Percentiles rank a stretch among this genome's conserved stretches.
phyloP scores from a whole-genome alignment of 331 rosid species.

The Cydonia oblonga region DNA sequence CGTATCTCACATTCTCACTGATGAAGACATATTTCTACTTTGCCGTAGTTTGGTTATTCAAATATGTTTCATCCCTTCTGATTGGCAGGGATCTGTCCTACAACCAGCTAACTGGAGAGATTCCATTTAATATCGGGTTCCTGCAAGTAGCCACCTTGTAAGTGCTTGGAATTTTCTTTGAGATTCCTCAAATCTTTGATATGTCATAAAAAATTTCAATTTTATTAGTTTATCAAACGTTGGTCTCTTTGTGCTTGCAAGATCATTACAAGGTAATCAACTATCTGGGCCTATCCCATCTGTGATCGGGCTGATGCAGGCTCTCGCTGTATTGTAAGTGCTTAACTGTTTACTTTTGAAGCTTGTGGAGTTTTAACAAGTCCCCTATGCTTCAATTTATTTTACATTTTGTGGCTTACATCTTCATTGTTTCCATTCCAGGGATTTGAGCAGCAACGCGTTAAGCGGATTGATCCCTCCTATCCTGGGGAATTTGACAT shows the following conservation, averaged over 20 bases:
- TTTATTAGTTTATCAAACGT: not conserved
- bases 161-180: conserved; percentile 15
- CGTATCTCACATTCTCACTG: conserved; percentile 6
- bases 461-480: conserved; percentile 75
- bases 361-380: not conserved
- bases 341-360: not conserved
- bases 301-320: conserved; percentile 95
- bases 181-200: not conserved
- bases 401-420: not conserved
- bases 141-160: conserved; percentile 96
- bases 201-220: not conserved
- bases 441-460: conserved; percentile 84
- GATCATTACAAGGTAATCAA: conserved; percentile 87
- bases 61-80: not conserved
- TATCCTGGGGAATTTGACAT: conserved; percentile 79
- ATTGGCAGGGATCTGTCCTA: conserved; percentile 80
- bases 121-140: conserved; percentile 92
- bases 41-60: not conserved
- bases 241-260: conserved; percentile 20
- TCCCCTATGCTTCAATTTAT: not conserved
- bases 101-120: conserved; percentile 75
- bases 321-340: conserved; percentile 94
- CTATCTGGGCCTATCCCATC: conserved; percentile 82
- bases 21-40: not conserved
- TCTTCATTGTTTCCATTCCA: conserved; percentile 16